Evolutionary conservation across 192 early-diverging fungal species (phyloP).

Genomic region (Geranomyces variabilis): DNA sequence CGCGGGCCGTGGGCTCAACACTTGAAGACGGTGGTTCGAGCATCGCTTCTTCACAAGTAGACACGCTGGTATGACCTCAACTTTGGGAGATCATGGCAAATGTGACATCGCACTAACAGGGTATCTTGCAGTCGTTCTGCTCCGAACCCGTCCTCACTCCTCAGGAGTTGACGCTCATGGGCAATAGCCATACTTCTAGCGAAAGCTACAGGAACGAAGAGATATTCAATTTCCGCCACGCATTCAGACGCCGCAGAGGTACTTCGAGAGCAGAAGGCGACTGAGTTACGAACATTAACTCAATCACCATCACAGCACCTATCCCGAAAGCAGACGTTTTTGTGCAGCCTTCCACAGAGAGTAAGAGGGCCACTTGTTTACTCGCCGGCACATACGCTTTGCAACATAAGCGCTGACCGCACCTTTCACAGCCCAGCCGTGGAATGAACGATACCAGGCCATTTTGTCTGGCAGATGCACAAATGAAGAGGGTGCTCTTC

Average conservation of each 20-base stretch:
- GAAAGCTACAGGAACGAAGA: conserved; percentile 23
- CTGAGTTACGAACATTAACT: too few relatives aligned
- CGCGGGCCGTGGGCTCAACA: conserved; percentile 11
- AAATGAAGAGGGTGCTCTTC: conserved; percentile 43
- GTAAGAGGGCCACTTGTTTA: not conserved
- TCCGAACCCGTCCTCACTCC: conserved; percentile 57
- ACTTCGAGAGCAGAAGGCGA: too few relatives aligned
- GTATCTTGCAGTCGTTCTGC: conserved; percentile 46
- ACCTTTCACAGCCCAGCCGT: conserved; percentile 38
- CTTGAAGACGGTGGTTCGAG: conserved; percentile 38
- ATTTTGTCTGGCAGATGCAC: conserved; percentile 28
- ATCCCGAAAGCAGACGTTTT: not conserved
- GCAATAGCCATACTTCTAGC: conserved; percentile 26
- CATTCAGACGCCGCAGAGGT: conserved; percentile 14
- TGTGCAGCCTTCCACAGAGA: not conserved
- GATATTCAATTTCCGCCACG: conserved; percentile 24
- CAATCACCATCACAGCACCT: too few relatives aligned
- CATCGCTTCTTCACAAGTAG: conserved; percentile 36
- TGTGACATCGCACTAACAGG: not conserved
- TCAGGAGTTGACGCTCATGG: conserved; percentile 51
- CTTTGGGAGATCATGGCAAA: not conserved
- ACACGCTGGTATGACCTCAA: conserved; percentile 49
- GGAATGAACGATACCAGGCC: conserved; percentile 50
- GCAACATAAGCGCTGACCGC: too few relatives aligned
- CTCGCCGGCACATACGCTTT: too few relatives aligned